Conservation (phyloP, 805 yeast species). For the Candida silvicultrix region DNA sequence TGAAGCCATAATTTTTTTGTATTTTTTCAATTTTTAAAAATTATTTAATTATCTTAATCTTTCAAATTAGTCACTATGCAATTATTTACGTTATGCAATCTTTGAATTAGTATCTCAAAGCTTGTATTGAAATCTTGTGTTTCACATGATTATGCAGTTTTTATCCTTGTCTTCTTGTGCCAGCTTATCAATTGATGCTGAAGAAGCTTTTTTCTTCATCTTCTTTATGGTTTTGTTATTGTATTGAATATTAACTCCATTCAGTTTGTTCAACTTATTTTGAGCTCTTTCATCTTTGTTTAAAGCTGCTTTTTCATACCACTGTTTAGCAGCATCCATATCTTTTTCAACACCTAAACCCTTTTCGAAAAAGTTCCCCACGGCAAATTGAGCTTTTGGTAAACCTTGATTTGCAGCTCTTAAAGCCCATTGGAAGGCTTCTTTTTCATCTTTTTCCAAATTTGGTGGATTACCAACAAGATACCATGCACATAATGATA, state of each 20-base stretch:
- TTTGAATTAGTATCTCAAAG: too few relatives aligned
- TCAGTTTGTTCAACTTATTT: neutral
- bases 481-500: constrained; percentile 96
- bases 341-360: constrained; percentile 81
- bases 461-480: constrained; percentile 85
- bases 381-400: constrained; percentile 78
- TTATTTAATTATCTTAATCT: neutral
- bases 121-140: neutral
- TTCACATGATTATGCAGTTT: neutral
- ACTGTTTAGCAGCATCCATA: constrained; percentile 49
- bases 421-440: constrained; percentile 93
- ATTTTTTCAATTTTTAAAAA: too few relatives aligned
- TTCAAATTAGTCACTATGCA: neutral
- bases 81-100: neutral
- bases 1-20: too few relatives aligned
- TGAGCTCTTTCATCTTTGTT: constrained; percentile 47
- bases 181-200: neutral
- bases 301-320: constrained; percentile 74
- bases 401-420: constrained; percentile 73
- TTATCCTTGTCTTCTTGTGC: neutral
- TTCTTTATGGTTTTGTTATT: neutral
- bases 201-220: neutral
- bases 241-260: neutral
- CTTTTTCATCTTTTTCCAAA: constrained; percentile 68
- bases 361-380: constrained; percentile 77